Conservation (phyloP, 495 filamentous ascomycete genomes). For the Astrothelium subdiscretum region DNA sequence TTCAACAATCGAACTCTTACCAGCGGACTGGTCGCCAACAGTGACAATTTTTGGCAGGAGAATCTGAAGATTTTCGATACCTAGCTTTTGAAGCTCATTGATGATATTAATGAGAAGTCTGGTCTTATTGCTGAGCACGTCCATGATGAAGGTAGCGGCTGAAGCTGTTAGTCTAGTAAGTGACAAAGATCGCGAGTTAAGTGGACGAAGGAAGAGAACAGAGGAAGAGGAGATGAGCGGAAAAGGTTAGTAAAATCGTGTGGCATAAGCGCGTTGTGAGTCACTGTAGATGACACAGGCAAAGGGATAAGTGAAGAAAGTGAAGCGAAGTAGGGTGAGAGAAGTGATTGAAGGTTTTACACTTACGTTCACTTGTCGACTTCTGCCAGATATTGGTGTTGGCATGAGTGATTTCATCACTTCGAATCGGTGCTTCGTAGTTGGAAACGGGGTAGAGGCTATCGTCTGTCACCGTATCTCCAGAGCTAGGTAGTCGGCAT, state of each 20-base stretch:
- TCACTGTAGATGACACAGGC: not conserved
- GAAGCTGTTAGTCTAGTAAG: not conserved
- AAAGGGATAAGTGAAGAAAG: not conserved
- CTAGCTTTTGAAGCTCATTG: constrained; percentile 20
- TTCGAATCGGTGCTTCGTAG: not conserved
- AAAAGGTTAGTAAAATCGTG: not conserved
- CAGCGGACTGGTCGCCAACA: constrained; percentile 70
- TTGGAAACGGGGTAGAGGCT: not conserved
- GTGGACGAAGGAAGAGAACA: not conserved
- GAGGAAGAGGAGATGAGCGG: not conserved
- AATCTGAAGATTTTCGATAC: constrained; percentile 31
- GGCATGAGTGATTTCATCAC: no score
- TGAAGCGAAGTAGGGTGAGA: not conserved
- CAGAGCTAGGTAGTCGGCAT: not conserved
- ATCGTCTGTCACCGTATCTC: not conserved
- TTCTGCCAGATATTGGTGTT: no score
- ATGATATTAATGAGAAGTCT: constrained; percentile 19
- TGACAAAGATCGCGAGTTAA: not conserved
- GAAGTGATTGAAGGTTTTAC: not conserved
- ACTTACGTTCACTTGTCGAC: no score
- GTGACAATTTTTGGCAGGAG: constrained; percentile 64
- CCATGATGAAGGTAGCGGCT: not conserved
- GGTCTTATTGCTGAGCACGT: constrained; percentile 4
- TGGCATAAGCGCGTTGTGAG: not conserved
- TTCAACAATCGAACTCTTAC: constrained; percentile 72